Conservation (phyloP, 164 flowering plant species). For the Macadamia integrifolia region DNA sequence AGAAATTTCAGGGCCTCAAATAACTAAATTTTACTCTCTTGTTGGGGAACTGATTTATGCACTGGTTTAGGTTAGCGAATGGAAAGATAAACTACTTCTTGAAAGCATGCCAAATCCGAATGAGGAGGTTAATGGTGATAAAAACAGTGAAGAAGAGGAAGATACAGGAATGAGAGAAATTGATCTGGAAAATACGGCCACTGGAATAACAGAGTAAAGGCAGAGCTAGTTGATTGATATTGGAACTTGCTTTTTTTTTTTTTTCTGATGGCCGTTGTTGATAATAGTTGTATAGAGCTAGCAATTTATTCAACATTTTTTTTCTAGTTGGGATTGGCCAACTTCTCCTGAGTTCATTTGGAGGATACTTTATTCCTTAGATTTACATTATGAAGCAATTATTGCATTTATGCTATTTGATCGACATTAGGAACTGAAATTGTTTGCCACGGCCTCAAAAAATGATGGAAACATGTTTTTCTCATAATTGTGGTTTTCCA, state of each 20-base stretch:
- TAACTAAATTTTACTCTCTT: too few relatives aligned
- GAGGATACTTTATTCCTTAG: conserved; percentile 7
- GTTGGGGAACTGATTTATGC: not conserved
- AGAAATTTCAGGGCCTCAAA: too few relatives aligned
- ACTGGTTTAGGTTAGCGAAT: conserved; percentile 78
- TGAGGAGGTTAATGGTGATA: conserved; percentile 79
- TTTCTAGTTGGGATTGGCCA: not conserved
- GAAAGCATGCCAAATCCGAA: conserved; percentile 74
- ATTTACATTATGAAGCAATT: too few relatives aligned
- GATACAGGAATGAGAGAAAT: conserved; percentile 88
- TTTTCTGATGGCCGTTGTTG: not conserved
- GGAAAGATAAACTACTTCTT: conserved; percentile 75
- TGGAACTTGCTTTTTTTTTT: not conserved
- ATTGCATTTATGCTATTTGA: not conserved
- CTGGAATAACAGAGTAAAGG: conserved; percentile 34
- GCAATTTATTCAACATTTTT: not conserved
- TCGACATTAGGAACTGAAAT: not conserved
- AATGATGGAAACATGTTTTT: too few relatives aligned
- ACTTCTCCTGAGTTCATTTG: not conserved
- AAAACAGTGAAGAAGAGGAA: conserved; percentile 85
- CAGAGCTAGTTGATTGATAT: not conserved
- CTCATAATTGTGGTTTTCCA: too few relatives aligned
- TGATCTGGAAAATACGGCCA: conserved; percentile 52
- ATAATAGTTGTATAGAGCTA: conserved; percentile 12
- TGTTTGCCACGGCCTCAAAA: not conserved